These are phyloP conservation scores for Petunia secreta DNA, from an alignment of 257 asterid species.

Conservation along the genomic window DNA sequence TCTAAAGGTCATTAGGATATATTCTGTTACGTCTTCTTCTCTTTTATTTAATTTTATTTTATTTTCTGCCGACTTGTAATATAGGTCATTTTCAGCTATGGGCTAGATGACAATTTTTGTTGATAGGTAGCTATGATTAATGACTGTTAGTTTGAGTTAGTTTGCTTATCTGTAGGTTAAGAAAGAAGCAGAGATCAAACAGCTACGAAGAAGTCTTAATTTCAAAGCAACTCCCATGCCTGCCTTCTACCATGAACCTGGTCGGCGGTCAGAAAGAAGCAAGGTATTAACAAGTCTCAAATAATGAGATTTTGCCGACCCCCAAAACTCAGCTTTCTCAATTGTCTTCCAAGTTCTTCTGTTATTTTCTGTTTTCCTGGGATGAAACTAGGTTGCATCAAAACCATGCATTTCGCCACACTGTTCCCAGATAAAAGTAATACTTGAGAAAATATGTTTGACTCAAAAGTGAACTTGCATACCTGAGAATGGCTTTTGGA, in stretches of 20 bases:
- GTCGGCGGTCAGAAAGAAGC: constrained; percentile 41
- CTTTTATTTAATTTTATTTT: not conserved
- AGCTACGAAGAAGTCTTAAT: constrained; percentile 58
- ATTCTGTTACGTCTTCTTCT: not conserved
- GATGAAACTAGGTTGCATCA: not conserved
- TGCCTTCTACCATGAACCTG: constrained; percentile 53
- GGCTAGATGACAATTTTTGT: not conserved
- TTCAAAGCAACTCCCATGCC: constrained; percentile 86
- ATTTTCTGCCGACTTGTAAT: not conserved
- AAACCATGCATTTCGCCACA: not conserved
- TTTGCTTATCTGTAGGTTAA: constrained; percentile 52
- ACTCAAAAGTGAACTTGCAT: not conserved
- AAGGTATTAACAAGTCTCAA: constrained; percentile 45
- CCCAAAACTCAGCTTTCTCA: not conserved
- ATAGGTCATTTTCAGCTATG: not conserved
- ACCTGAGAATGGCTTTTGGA: not conserved
- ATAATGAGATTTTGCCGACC: not conserved
- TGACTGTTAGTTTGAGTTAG: not conserved
- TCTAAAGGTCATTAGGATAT: not conserved
- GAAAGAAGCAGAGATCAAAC: constrained; percentile 59
- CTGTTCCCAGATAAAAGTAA: not conserved
- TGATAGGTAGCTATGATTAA: not conserved
- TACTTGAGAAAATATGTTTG: not conserved
- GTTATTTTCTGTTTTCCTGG: not conserved
- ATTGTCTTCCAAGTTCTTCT: not conserved